phyloP scores from a whole-genome alignment of 2,329 filamentous ascomycete genomes.

The Aciculosporium take region DNA sequence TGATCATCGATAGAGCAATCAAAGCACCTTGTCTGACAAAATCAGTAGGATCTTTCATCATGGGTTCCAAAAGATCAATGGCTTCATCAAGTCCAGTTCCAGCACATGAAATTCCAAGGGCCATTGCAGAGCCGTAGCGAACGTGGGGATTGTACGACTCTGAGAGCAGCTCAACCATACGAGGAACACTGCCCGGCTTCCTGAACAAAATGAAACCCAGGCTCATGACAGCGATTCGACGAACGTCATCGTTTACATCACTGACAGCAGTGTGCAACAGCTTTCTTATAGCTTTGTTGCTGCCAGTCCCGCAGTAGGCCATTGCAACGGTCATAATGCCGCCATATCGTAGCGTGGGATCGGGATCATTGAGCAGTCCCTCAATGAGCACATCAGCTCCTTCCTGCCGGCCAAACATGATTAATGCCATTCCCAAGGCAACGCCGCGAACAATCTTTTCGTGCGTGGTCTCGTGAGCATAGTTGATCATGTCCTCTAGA shows the following conservation, averaged over 20 bases:
- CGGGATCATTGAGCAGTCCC: slow-evolving; percentile 80
- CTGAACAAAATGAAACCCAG: slow-evolving; percentile 97
- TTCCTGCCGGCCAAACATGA: slow-evolving; percentile 96
- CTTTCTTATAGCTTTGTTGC: slow-evolving; percentile 96
- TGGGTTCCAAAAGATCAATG: slow-evolving; percentile 90
- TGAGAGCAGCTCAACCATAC: slow-evolving; percentile 95
- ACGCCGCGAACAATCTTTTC: slow-evolving; percentile 97
- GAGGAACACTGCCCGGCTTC: slow-evolving; percentile 89
- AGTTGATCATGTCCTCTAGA: slow-evolving; percentile 91
- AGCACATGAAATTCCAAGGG: slow-evolving; percentile 92
- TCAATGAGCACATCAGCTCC: slow-evolving; percentile 90
- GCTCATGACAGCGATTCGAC: slow-evolving; percentile 91
- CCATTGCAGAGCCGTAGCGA: slow-evolving; percentile 95
- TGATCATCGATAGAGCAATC: slow-evolving; percentile 91
- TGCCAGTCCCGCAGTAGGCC: slow-evolving; percentile 92
- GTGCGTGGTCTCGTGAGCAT: slow-evolving; percentile 94
- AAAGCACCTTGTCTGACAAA: slow-evolving; percentile 94
- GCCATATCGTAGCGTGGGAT: slow-evolving; percentile 86
- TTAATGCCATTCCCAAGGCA: slow-evolving; percentile 90
- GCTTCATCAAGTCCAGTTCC: slow-evolving; percentile 93
- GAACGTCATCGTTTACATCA: slow-evolving; percentile 95
- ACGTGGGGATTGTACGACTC: slow-evolving; percentile 99
- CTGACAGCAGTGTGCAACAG: slow-evolving; percentile 92
- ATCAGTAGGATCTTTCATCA: slow-evolving; percentile 98
- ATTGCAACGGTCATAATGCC: slow-evolving; percentile 98